Conservation (phyloP, 768 basidiomycete genomes). For the Podaxis mareebaensis region DNA sequence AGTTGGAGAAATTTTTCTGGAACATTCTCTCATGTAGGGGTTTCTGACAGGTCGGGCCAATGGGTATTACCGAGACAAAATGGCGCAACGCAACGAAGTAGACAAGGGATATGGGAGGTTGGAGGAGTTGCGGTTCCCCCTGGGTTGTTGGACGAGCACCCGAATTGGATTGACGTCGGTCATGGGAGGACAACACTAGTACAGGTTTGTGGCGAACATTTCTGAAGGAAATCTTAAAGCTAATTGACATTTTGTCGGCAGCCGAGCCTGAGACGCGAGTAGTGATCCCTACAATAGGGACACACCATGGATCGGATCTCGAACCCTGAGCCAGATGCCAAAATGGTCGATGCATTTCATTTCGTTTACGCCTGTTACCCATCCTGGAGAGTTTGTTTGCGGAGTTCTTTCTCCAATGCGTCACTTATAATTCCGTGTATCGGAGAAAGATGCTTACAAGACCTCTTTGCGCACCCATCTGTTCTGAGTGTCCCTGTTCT, state of each 20-base stretch:
- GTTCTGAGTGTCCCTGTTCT: not conserved
- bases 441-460: not conserved
- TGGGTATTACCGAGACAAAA: too few relatives aligned
- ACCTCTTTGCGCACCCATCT: not conserved
- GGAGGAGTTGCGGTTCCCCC: too few relatives aligned
- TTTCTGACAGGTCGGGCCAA: too few relatives aligned
- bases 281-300: not conserved
- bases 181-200: not conserved
- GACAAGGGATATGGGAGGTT: too few relatives aligned
- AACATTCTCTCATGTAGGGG: too few relatives aligned
- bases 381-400: not conserved
- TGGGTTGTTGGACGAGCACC: too few relatives aligned
- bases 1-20: too few relatives aligned
- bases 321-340: not conserved
- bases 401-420: not conserved
- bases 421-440: not conserved
- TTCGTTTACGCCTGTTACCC: not conserved
- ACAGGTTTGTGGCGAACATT: not conserved
- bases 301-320: conserved; percentile 6
- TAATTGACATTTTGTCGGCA: not conserved
- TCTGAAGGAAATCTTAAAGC: not conserved
- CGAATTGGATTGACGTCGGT: too few relatives aligned
- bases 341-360: not conserved
- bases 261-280: not conserved
- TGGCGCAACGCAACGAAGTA: too few relatives aligned